These are phyloP conservation scores for Nitzschia sp. DNA, from an alignment of 108 stramenopile species.

Conservation along the genomic window DNA sequence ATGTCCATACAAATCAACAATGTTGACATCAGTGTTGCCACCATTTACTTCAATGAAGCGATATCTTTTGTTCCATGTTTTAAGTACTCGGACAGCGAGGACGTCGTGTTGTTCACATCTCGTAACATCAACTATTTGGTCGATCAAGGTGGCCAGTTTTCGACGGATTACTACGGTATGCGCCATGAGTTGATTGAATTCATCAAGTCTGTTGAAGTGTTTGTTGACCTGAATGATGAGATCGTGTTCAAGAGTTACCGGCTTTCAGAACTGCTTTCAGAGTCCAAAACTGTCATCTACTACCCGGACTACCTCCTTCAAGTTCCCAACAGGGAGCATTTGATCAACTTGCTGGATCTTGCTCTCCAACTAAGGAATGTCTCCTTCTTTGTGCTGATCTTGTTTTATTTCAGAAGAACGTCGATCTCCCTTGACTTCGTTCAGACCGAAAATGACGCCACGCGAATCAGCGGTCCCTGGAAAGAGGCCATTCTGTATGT, in stretches of 20 bases:
- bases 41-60: conserved; percentile 37
- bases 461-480: conserved; percentile 31
- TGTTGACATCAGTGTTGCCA: conserved; percentile 30
- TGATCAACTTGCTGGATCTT: conserved; percentile 33
- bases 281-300: conserved; percentile 36
- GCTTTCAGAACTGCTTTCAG: conserved; percentile 33
- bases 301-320: conserved; percentile 38
- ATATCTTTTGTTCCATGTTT: conserved; percentile 41
- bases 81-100: conserved; percentile 36
- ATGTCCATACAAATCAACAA: conserved; percentile 33
- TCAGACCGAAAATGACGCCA: conserved; percentile 22
- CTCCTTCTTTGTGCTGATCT: conserved; percentile 35
- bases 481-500: conserved; percentile 37
- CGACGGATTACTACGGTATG: conserved; percentile 39
- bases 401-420: conserved; percentile 25
- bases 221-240: conserved; percentile 35
- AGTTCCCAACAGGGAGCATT: conserved; percentile 29
- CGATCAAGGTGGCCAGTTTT: conserved; percentile 27
- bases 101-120: conserved; percentile 33
- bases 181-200: conserved; percentile 30
- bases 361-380: conserved; percentile 30
- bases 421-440: conserved; percentile 32
- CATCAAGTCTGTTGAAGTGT: conserved; percentile 30
- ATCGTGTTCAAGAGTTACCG: conserved; percentile 31
- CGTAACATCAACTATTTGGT: conserved; percentile 31